Evolutionary conservation across 2,329 filamentous ascomycete species (phyloP).

Genomic region (Fusarium pseudoanthophilum): DNA sequence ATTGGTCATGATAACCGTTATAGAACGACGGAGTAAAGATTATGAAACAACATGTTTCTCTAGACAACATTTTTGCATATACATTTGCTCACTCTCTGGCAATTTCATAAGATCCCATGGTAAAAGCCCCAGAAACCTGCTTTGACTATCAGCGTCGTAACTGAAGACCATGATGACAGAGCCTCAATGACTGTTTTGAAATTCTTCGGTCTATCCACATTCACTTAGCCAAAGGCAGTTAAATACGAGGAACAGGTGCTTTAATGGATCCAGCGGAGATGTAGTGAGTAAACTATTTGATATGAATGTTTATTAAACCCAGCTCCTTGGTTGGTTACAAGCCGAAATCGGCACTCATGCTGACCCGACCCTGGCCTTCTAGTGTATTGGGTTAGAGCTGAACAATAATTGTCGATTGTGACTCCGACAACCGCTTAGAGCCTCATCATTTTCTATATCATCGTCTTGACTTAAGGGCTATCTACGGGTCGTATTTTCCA

Average conservation of each 20-base stretch:
- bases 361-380: neutral
- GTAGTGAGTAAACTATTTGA: neutral
- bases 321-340: neutral
- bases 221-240: neutral
- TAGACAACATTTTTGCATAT: neutral
- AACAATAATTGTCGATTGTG: neutral
- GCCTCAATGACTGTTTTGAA: neutral
- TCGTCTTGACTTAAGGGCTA: neutral
- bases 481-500: neutral
- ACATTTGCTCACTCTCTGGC: no score
- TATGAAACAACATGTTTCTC: neutral
- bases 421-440: neutral
- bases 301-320: neutral
- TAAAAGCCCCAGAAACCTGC: neutral
- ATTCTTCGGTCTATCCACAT: neutral
- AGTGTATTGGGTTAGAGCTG: neutral
- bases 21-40: neutral
- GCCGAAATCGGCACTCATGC: slow-evolving; percentile 1
- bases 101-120: neutral
- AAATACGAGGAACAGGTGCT: neutral
- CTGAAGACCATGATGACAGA: neutral
- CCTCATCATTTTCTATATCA: neutral
- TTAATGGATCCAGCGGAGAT: neutral
- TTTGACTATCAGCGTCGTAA: neutral
- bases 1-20: neutral